Evolutionary conservation across 306 rosid species (phyloP), one percentile per base, ranked within the genome.

Genomic region (Lathyrus oleraceus): DNA sequence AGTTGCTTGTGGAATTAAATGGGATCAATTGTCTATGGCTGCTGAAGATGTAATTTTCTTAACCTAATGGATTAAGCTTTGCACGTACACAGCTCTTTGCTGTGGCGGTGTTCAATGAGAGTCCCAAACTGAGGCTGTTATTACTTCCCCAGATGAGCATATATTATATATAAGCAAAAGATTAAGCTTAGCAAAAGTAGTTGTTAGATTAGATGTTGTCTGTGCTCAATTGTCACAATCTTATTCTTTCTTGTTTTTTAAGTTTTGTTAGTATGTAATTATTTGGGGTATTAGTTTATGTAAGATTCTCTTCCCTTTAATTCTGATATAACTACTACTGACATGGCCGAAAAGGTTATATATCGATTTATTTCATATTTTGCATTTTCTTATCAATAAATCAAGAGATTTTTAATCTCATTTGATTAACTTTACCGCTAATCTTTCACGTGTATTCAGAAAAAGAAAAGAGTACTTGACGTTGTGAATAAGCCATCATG

Each of bases 351-450:
- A 56, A 81, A 67, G 79, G 70, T 35, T 57, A 27, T 28, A 57
- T 53, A 68, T 74, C 72, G 65, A 82, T 73, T 78, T 69, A 66
- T 77, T 72, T 70, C 78, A 78, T 71, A 73, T 68, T 81, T 73
- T 83, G 77, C 73, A 78, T 74, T 74, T 72, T 76, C 58, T 54
- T 12, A 60, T 76, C 47, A 85, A 89, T 87, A 85, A 82, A 83
- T 49, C 49, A 32, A 5, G 36, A 62, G 15, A 65, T 35, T 64
- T 58, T 48, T 38, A 39, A 28, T 69, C 72, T 54, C 57, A 20
- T 17, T 52, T 32, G 4, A 12, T 27, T 57, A 57, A 10, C 8
- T 20, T 10, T 57, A 7, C 20, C 11, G 4, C 32, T 53, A 53
- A 13, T 53, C 30, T 53, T 53, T 53, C 15, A 20, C 9, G 1